phyloP scores from a whole-genome alignment of 2,329 filamentous ascomycete genomes.

The Exophiala xenobiotica region DNA sequence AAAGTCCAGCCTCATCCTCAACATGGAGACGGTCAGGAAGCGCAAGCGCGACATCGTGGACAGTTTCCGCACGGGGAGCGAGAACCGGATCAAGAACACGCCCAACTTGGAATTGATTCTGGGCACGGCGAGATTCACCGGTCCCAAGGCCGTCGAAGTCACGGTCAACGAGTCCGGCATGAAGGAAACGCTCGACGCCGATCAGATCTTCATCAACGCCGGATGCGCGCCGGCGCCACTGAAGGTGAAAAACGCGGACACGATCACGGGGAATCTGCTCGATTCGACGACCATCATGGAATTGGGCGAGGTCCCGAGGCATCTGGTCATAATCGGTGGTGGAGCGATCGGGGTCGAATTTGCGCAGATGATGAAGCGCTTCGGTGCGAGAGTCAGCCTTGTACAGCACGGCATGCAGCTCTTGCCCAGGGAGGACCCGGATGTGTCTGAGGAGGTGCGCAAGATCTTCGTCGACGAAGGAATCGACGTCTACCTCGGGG shows the following conservation, averaged over 20 bases:
- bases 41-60: slow-evolving; percentile 56
- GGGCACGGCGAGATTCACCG: slow-evolving; percentile 48
- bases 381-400: slow-evolving; percentile 52
- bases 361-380: slow-evolving; percentile 52
- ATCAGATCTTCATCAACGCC: slow-evolving; percentile 32
- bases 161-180: slow-evolving; percentile 20
- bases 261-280: slow-evolving; percentile 22
- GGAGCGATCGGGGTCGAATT: slow-evolving; percentile 57
- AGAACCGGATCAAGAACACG: slow-evolving; percentile 41
- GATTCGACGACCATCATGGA: slow-evolving; percentile 32
- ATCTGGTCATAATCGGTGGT: slow-evolving; percentile 54
- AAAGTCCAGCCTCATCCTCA: slow-evolving; percentile 37
- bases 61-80: slow-evolving; percentile 50
- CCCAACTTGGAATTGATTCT: slow-evolving; percentile 45
- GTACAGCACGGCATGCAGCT: slow-evolving; percentile 47
- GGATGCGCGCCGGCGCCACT: slow-evolving; percentile 28
- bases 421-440: slow-evolving; percentile 49
- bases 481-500: slow-evolving; percentile 44
- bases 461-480: slow-evolving; percentile 50
- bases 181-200: slow-evolving; percentile 35
- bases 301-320: slow-evolving; percentile 38
- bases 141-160: slow-evolving; percentile 42
- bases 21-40: slow-evolving; percentile 53
- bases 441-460: slow-evolving; percentile 46
- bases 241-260: slow-evolving; percentile 23